Evolutionary conservation across 1,284 basidiomycete genomes (phyloP).

Genomic region (Melampsora abietis-canadensis): DNA sequence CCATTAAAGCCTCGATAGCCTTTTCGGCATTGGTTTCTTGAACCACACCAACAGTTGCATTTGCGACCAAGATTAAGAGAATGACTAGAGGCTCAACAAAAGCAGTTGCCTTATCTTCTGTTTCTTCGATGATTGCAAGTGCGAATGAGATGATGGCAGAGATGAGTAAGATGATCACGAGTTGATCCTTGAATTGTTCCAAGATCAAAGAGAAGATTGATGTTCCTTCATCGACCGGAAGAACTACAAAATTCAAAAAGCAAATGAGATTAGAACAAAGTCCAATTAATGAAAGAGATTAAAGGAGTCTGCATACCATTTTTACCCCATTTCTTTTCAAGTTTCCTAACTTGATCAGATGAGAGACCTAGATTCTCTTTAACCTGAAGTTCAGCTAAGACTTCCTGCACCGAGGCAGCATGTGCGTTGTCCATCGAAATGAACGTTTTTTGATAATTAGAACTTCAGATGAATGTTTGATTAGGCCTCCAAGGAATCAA

Average conservation of each 20-base stretch:
- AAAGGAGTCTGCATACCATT: conserved; percentile 63
- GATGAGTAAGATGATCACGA: conserved; percentile 82
- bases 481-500: no score
- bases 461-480: no score
- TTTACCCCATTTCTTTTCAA: conserved; percentile 63
- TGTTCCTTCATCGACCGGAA: conserved; percentile 64
- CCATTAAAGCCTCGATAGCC: conserved; percentile 92
- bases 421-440: conserved; percentile 46
- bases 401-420: conserved; percentile 45
- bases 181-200: conserved; percentile 95
- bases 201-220: conserved; percentile 90
- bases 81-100: conserved; percentile 92
- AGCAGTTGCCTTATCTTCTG: conserved; percentile 64
- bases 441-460: no score
- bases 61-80: conserved; percentile 84
- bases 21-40: conserved; percentile 92
- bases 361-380: conserved; percentile 45
- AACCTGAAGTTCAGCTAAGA: conserved; percentile 45
- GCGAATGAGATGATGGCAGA: conserved; percentile 87
- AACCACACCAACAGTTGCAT: conserved; percentile 88
- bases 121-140: conserved; percentile 76
- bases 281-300: conserved; percentile 1
- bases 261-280: background rate
- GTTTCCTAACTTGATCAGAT: conserved; percentile 35
- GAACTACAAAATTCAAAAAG: conserved; percentile 65